phyloP scores from a whole-genome alignment of 192 early-diverging fungal species.

The Dissophora ornata region DNA sequence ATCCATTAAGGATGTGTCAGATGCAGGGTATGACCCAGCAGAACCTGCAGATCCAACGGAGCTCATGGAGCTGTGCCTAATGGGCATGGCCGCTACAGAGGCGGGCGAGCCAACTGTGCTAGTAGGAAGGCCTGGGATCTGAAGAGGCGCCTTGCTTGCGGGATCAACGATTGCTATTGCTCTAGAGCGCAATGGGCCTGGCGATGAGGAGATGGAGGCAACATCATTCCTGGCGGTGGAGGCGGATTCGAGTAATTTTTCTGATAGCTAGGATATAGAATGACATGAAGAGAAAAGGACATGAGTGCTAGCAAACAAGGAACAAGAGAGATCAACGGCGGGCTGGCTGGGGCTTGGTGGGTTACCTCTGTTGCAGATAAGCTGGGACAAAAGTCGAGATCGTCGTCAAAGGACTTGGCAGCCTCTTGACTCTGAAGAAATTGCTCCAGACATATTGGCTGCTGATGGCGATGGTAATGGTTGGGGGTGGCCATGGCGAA shows the following conservation, averaged over 20 bases:
- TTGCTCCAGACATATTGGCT: conserved; percentile 17
- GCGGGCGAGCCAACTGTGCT: neutral
- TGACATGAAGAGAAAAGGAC: no score
- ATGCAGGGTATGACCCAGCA: neutral
- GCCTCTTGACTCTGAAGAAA: conserved; percentile 25
- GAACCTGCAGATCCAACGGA: neutral
- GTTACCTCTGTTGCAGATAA: conserved; percentile 36
- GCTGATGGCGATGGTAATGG: no score
- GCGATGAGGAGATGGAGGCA: no score
- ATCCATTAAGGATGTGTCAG: neutral
- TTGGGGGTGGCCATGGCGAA: no score
- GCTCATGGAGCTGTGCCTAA: conserved; percentile 1
- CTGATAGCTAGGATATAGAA: no score
- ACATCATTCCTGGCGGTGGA: no score
- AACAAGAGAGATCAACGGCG: neutral
- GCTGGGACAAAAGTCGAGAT: conserved; percentile 47
- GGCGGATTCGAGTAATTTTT: neutral
- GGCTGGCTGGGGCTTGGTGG: no score
- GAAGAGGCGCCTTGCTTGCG: conserved; percentile 13
- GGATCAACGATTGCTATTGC: conserved; percentile 32
- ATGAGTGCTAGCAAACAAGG: no score
- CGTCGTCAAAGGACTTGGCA: conserved; percentile 44
- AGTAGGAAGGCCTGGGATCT: neutral
- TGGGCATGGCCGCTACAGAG: neutral
- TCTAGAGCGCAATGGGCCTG: no score